Conservation (phyloP, 2,329 filamentous ascomycete genomes). For the Amauroascus niger region DNA sequence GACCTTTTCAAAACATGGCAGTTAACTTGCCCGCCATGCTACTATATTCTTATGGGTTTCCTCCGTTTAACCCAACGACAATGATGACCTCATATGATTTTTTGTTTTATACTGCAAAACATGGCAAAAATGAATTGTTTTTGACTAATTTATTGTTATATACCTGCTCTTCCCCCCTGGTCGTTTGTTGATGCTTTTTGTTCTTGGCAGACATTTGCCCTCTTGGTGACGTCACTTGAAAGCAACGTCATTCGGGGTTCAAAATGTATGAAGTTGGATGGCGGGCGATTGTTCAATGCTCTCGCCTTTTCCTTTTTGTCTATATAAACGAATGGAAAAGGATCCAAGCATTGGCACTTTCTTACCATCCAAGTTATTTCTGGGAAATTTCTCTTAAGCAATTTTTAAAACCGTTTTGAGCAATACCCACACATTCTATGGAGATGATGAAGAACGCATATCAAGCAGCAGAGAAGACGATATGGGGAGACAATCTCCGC, state of each 20-base stretch:
- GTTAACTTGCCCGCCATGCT: background rate
- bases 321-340: no score
- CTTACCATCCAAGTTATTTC: no score
- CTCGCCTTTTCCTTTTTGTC: no score
- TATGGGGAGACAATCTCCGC: constrained; percentile 39
- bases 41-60: background rate
- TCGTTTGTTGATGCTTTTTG: background rate
- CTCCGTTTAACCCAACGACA: background rate
- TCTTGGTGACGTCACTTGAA: background rate
- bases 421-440: constrained; percentile 38
- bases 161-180: background rate
- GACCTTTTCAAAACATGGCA: background rate
- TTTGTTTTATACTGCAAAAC: background rate
- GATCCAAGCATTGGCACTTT: no score
- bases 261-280: background rate
- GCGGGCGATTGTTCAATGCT: no score
- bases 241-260: background rate
- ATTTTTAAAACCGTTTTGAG: background rate
- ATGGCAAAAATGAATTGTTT: background rate
- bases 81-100: background rate
- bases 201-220: background rate
- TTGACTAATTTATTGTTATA: background rate
- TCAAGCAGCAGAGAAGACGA: constrained; percentile 39
- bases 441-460: constrained; percentile 52
- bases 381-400: no score